Evolutionary conservation across 164 flowering plant species (phyloP).

Genomic region (Berberis vulgaris): DNA sequence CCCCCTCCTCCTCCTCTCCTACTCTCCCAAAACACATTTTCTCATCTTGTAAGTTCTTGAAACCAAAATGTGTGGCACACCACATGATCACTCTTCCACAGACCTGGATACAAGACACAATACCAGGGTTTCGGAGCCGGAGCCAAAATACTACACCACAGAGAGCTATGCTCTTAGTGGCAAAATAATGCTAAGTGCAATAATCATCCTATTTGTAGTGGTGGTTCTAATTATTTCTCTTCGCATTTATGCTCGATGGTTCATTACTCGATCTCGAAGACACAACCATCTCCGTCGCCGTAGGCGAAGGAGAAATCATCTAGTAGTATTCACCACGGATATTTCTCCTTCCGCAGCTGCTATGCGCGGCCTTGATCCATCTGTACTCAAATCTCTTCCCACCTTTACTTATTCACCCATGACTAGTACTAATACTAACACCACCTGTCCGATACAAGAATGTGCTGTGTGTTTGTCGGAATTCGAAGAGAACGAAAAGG

Average conservation of each 20-base stretch:
- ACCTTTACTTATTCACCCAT: constrained; percentile 27
- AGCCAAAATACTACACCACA: background rate
- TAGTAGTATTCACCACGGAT: constrained; percentile 21
- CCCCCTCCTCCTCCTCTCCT: background rate
- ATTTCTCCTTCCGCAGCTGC: constrained; percentile 14
- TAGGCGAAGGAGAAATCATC: background rate
- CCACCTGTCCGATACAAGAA: constrained; percentile 20
- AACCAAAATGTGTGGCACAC: background rate
- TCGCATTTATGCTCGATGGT: constrained; percentile 66
- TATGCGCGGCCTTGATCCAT: constrained; percentile 41
- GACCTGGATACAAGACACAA: too few relatives aligned
- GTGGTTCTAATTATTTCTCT: constrained; percentile 42
- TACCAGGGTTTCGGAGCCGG: too few relatives aligned
- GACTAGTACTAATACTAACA: background rate
- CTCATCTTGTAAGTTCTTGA: too few relatives aligned
- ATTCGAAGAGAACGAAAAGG: constrained; percentile 27
- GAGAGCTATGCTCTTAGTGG: constrained; percentile 40
- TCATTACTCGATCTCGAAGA: constrained; percentile 36
- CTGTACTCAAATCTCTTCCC: constrained; percentile 43
- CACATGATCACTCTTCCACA: too few relatives aligned
- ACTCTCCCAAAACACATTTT: background rate
- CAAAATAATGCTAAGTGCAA: constrained; percentile 48
- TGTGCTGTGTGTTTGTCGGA: constrained; percentile 43
- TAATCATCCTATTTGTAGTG: constrained; percentile 40
- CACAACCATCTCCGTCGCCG: constrained; percentile 6